Evolutionary conservation across 345 rosid genomes (phyloP).

Genomic region (Erodium maritimum): DNA sequence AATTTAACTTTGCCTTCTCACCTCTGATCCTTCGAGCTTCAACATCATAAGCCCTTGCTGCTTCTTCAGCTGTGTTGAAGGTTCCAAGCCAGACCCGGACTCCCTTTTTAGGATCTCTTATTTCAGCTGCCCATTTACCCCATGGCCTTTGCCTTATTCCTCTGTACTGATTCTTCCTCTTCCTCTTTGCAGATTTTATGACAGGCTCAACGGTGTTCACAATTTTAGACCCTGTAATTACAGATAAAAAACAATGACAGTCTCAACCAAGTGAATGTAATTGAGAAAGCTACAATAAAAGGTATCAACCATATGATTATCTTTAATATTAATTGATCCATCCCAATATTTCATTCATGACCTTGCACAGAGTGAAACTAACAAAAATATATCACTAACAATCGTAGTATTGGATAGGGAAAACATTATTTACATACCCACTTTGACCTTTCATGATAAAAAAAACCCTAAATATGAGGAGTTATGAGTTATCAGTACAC

Average conservation of each 20-base stretch:
- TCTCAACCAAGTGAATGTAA: background rate
- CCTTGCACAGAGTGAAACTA: background rate
- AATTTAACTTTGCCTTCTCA: background rate
- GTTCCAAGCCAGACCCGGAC: conserved; percentile 3
- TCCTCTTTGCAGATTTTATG: background rate
- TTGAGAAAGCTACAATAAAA: background rate
- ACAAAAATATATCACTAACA: too few relatives aligned
- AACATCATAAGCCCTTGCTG: background rate
- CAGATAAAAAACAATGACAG: background rate
- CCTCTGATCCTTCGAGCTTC: background rate
- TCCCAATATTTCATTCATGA: background rate
- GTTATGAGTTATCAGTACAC: too few relatives aligned
- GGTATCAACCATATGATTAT: background rate
- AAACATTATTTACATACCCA: too few relatives aligned
- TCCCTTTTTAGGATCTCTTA: background rate
- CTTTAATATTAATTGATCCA: too few relatives aligned
- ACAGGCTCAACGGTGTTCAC: background rate
- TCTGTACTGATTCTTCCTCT: background rate
- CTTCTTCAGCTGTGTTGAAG: conserved; percentile 4
- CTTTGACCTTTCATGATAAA: too few relatives aligned
- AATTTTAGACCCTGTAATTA: background rate
- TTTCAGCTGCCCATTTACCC: background rate
- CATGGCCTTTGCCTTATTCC: background rate
- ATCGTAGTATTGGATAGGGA: too few relatives aligned
- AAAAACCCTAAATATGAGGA: too few relatives aligned